phyloP scores from a whole-genome alignment of 225 moss, liverwort and hornwort genomes.

The Antitrichia curtipendula region DNA sequence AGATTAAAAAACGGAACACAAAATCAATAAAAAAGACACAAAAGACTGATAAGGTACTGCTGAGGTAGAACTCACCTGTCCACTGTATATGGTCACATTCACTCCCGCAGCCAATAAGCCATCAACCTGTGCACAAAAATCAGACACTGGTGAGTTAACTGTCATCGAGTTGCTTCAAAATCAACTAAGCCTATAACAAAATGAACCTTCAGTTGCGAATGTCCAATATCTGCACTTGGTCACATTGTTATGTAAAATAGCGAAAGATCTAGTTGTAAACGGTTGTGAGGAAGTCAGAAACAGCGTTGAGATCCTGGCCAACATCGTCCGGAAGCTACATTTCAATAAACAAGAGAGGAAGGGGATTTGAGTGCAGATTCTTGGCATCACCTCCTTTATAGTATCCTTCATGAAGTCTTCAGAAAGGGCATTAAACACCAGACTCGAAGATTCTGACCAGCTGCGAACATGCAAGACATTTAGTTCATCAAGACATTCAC shows the following conservation, averaged over 20 bases:
- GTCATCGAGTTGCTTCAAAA: not conserved
- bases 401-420: conserved; percentile 88
- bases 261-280: not conserved
- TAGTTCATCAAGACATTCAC: not conserved
- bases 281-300: not conserved
- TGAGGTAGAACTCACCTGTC: conserved; percentile 48
- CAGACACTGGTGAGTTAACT: not conserved
- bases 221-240: not conserved
- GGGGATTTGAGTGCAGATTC: not conserved
- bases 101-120: conserved; percentile 61
- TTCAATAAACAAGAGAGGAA: not conserved
- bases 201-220: not conserved
- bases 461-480: conserved; percentile 28
- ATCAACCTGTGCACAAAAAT: conserved; percentile 52
- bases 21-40: not conserved
- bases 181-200: not conserved
- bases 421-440: conserved; percentile 54
- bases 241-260: not conserved
- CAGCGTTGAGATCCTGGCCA: not conserved
- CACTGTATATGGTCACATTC: conserved; percentile 77
- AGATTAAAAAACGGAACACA: not conserved
- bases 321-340: not conserved
- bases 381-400: conserved; percentile 49
- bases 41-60: not conserved
- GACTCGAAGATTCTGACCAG: conserved; percentile 47